Evolutionary conservation across 345 rosid species (phyloP), one percentile per base, ranked within the genome.

Genomic region (Microthlaspi erraticum): DNA sequence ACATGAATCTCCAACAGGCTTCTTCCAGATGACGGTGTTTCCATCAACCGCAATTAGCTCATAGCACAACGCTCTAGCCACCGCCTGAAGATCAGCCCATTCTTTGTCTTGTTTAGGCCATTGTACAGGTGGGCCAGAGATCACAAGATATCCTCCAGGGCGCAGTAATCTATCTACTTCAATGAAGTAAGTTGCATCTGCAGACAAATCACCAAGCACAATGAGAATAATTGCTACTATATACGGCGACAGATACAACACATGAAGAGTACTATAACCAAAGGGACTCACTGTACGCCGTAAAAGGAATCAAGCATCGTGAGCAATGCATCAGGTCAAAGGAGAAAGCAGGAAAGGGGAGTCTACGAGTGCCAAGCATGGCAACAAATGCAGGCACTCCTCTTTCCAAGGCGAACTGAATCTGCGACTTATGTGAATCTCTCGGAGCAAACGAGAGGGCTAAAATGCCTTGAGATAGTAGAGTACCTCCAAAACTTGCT

Each of bases 51-150:
- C 90, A 77, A 88, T 91, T 74, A 89, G 76, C 79, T 92, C 94
- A 60, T 95, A 92, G 71, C 98, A 92, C 79, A 92, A 78, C 61
- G 88, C 81, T 75, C 92, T 86, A 66, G 98, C 98, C 69, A 85
- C 98, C 37, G 87, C 91, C 77, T 92, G 98, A 80, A 92, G 99
- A 77, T 92, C 94, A 80, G 97, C 90, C 97, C 99, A 92, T 73
- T 95, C 97, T 80, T 90, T 95, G 73, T 92, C 98, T 76, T 88
- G 98, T 79, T 92, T 95, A 70, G 97, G 83, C 99, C 96, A 95
- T 78, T 87, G 96, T 13, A 92, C 98, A 39, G 99, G 99, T 62
- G 99, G 99, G 8, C 99, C 99, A 68, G 99, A 95, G 72, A 92
- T 92, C 72, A 95, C 92, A 56, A 92, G 73, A 76, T 90, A 92